Percentiles rank a stretch among this genome's conserved stretches.
Evolutionary conservation across 176 grass and related monocot genomes (phyloP).

Genomic region (Tillandsia fasciculata): DNA sequence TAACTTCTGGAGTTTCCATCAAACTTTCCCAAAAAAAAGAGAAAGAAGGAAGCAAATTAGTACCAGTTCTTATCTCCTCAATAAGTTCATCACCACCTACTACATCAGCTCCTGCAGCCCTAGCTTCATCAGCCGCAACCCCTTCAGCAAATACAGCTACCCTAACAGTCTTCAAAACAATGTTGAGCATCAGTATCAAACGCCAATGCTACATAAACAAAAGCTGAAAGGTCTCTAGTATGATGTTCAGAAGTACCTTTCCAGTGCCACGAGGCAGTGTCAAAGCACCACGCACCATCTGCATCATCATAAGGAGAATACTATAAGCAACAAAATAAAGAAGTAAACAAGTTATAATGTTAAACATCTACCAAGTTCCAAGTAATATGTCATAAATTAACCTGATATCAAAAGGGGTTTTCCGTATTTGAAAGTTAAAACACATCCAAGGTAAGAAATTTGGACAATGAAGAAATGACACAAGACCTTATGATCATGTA

Average conservation of each 20-base stretch:
- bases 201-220: not conserved
- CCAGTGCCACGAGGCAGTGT: conserved; percentile 96
- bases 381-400: no score
- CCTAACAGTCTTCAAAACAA: conserved; percentile 62
- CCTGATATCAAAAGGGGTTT: no score
- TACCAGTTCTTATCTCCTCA: conserved; percentile 79
- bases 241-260: conserved; percentile 35
- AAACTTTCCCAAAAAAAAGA: not conserved
- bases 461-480: no score
- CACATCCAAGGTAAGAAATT: no score
- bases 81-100: conserved; percentile 80
- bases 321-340: not conserved
- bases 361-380: not conserved
- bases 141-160: conserved; percentile 97
- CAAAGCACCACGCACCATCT: conserved; percentile 96
- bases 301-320: conserved; percentile 12
- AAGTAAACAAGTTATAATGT: not conserved
- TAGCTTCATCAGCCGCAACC: conserved; percentile 78
- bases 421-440: no score
- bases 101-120: conserved; percentile 74
- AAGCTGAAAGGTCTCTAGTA: not conserved
- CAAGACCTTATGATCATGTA: no score
- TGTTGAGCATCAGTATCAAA: conserved; percentile 14
- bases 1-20: not conserved
- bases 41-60: not conserved